Conservation (phyloP, 2,329 filamentous ascomycete species). For the Calonectria naviculata region DNA sequence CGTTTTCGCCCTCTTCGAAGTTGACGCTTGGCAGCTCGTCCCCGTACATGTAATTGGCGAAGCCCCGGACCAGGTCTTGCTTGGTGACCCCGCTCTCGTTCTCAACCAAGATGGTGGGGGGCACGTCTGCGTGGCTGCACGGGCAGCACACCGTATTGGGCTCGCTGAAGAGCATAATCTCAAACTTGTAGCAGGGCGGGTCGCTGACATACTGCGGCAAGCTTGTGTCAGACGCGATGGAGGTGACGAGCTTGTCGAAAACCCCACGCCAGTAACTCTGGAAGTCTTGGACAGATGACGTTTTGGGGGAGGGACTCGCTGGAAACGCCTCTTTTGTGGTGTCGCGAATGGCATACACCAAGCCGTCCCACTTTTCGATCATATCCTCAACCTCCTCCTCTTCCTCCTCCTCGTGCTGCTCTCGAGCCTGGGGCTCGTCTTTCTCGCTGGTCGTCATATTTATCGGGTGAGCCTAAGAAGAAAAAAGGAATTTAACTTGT, state of each 20-base stretch:
- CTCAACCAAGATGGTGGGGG: neutral
- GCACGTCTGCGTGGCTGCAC: neutral
- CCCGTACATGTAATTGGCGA: neutral
- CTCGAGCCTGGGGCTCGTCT: neutral
- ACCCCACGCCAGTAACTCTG: slow-evolving; percentile 1
- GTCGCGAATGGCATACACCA: neutral
- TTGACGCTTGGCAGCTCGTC: neutral
- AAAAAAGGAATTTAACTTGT: neutral
- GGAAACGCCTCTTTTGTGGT: neutral
- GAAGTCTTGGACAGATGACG: neutral
- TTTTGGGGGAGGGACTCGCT: neutral
- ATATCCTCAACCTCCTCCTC: neutral
- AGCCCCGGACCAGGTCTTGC: neutral
- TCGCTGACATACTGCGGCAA: neutral
- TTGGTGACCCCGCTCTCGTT: slow-evolving; percentile 9
- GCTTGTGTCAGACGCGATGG: neutral
- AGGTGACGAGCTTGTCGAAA: neutral
- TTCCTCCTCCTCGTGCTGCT: neutral
- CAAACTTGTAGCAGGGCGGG: neutral
- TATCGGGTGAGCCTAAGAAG: neutral
- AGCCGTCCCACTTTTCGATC: neutral
- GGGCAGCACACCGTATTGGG: neutral
- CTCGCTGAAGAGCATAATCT: slow-evolving; percentile 2
- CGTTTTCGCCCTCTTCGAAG: neutral
- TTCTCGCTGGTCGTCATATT: neutral